Evolutionary conservation across 169 alveolate genomes (phyloP).

Genomic region (Cryptosporidium andersoni): DNA sequence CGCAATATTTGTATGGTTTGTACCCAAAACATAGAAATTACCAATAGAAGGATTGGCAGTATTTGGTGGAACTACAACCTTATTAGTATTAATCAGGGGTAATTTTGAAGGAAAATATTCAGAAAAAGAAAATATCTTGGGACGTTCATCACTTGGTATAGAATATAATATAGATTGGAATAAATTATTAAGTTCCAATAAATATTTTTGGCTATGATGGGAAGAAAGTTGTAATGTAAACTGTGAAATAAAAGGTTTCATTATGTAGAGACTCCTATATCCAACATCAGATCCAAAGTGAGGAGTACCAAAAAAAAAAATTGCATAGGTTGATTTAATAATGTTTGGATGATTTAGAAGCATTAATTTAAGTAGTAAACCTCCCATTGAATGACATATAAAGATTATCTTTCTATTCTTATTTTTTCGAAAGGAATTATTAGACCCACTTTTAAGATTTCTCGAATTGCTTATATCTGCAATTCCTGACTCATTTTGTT

Average conservation of each 20-base stretch:
- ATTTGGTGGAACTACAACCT: constrained; percentile 39
- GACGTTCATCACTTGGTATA: constrained; percentile 43
- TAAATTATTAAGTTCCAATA: constrained; percentile 6
- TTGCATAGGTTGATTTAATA: constrained; percentile 31
- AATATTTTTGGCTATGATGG: constrained; percentile 3
- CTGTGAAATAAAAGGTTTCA: constrained; percentile 15
- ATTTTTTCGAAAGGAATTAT: too few relatives aligned
- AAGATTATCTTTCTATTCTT: constrained; percentile 16
- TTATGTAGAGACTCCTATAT: background rate
- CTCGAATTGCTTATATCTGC: too few relatives aligned
- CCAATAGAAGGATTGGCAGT: constrained; percentile 66
- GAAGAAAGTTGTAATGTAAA: constrained; percentile 53
- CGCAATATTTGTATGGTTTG: constrained; percentile 37
- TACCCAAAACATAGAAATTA: constrained; percentile 31
- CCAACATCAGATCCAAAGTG: constrained; percentile 54
- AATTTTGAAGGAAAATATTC: constrained; percentile 54
- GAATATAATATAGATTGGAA: constrained; percentile 55
- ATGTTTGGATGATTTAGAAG: constrained; percentile 54
- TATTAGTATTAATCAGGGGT: constrained; percentile 47
- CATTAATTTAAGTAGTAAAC: constrained; percentile 38
- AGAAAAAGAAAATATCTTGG: constrained; percentile 39
- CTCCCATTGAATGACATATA: constrained; percentile 71
- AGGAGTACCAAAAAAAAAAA: constrained; percentile 68
- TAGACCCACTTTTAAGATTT: too few relatives aligned
- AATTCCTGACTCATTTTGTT: background rate